Percentiles rank a stretch among this genome's conserved stretches.
phyloP scores from a whole-genome alignment of 768 basidiomycete genomes.

The Boletus subcaerulescens region DNA sequence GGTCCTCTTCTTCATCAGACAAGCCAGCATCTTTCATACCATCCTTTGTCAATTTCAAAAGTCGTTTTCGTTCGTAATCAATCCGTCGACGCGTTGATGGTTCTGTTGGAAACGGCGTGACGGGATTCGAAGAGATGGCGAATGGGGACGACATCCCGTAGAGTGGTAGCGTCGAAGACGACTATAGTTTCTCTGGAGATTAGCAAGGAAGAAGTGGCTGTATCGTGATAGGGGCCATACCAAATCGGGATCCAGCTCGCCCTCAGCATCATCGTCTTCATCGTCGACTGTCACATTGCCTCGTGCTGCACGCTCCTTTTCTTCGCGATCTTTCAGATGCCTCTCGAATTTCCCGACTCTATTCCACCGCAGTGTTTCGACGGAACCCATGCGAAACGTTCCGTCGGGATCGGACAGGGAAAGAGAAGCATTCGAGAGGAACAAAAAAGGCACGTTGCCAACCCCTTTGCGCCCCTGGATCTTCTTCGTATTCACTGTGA shows the following conservation, averaged over 20 bases:
- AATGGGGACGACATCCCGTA: constrained; percentile 26
- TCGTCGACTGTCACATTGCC: constrained; percentile 13
- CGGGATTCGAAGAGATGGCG: constrained; percentile 25
- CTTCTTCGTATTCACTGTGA: constrained; percentile 55
- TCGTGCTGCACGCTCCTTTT: constrained; percentile 23
- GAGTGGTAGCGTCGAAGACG: constrained; percentile 27
- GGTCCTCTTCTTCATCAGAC: constrained; percentile 25
- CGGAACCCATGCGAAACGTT: constrained; percentile 21
- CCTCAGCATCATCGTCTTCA: constrained; percentile 24
- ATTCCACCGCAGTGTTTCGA: constrained; percentile 31
- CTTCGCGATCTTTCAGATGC: constrained; percentile 27
- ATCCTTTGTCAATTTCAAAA: constrained; percentile 28
- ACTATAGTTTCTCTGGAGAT: constrained; percentile 12
- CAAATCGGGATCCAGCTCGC: constrained; percentile 28
- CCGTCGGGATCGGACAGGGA: constrained; percentile 23
- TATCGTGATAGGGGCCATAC: constrained; percentile 12
- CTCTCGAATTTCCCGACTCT: constrained; percentile 27
- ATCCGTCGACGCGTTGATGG: constrained; percentile 28
- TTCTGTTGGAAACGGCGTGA: constrained; percentile 30
- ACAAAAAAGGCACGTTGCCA: constrained; percentile 62
- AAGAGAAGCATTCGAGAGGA: constrained; percentile 46
- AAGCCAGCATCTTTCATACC: constrained; percentile 27
- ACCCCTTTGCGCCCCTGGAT: constrained; percentile 53
- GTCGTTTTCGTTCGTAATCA: constrained; percentile 29
- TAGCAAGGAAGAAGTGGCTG: background rate